Conservation (phyloP, 1,284 basidiomycete genomes). For the Kalmanozyma brasiliensis region DNA sequence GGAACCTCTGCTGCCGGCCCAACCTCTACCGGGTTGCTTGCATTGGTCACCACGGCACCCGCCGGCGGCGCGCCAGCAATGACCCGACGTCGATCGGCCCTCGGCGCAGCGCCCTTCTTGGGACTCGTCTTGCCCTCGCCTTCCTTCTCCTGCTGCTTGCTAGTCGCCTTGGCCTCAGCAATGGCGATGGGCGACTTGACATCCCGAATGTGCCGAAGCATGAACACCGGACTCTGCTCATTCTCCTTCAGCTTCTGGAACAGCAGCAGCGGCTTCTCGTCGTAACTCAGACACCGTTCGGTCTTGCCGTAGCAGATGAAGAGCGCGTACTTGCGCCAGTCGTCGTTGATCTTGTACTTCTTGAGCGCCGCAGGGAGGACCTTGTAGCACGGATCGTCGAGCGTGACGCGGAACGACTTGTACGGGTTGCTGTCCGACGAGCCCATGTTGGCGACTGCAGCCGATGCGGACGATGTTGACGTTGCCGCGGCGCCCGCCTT, state of each 20-base stretch:
- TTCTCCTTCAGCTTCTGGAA: slow-evolving; percentile 98
- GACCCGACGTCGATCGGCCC: slow-evolving; percentile 36
- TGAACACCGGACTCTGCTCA: slow-evolving; percentile 97
- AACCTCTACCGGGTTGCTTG: slow-evolving; percentile 32
- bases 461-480: slow-evolving; percentile 10
- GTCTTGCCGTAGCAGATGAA: slow-evolving; percentile 94
- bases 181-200: slow-evolving; percentile 84
- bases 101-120: slow-evolving; percentile 28
- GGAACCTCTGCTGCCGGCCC: slow-evolving; percentile 55
- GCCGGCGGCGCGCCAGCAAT: slow-evolving; percentile 32
- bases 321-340: slow-evolving; percentile 98
- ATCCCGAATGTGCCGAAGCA: slow-evolving; percentile 96
- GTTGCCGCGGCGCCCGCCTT: slow-evolving; percentile 8
- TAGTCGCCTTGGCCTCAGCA: slow-evolving; percentile 60
- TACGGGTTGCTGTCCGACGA: slow-evolving; percentile 66
- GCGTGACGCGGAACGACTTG: slow-evolving; percentile 71
- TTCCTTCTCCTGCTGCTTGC: slow-evolving; percentile 43
- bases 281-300: slow-evolving; percentile 94
- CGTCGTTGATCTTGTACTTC: slow-evolving; percentile 98
- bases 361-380: slow-evolving; percentile 96
- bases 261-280: slow-evolving; percentile 94
- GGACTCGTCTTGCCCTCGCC: slow-evolving; percentile 3
- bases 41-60: slow-evolving; percentile 29
- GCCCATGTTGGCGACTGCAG: slow-evolving; percentile 10
- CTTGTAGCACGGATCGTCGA: slow-evolving; percentile 98